Evolutionary conservation across 768 basidiomycete species (phyloP).

Genomic region (Mycena rebaudengoi): DNA sequence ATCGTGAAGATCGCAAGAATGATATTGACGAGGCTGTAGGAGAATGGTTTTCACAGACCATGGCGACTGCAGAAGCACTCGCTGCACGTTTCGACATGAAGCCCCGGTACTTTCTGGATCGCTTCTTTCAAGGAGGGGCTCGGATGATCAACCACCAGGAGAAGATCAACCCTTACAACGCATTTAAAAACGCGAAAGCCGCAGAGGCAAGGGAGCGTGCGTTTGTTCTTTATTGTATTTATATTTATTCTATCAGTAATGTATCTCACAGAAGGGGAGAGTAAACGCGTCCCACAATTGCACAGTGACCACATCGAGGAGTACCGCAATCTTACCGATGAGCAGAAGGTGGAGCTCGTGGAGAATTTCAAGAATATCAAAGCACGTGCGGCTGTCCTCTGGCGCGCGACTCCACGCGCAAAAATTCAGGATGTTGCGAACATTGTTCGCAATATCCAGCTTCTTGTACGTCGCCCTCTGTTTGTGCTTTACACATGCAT

Average conservation of each 20-base stretch:
- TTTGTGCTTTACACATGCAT: not conserved
- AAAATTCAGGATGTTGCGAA: constrained; percentile 16
- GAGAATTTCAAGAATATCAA: not conserved
- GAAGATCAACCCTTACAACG: not conserved
- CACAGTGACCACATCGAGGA: not conserved
- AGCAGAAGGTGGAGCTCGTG: constrained; percentile 7
- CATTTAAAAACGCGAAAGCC: not conserved
- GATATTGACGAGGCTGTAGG: not conserved
- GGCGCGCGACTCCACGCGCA: constrained; percentile 1
- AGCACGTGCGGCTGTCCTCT: not conserved
- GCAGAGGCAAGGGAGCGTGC: not conserved
- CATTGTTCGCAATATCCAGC: not conserved
- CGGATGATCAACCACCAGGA: not conserved
- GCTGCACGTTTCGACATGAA: not conserved
- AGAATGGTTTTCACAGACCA: not conserved
- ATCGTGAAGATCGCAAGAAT: not conserved
- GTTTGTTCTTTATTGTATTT: not conserved
- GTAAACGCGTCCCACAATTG: not conserved
- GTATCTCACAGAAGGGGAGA: not conserved
- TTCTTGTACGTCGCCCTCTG: not conserved
- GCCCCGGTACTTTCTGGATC: not conserved
- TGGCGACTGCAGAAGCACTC: not conserved
- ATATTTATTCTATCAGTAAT: not conserved
- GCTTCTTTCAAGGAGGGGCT: not conserved
- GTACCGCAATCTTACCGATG: constrained; percentile 6